Base-by-base conservation (phyloP, 805 yeast genomes). In the Tetrapisispora taiwanensis region DNA sequence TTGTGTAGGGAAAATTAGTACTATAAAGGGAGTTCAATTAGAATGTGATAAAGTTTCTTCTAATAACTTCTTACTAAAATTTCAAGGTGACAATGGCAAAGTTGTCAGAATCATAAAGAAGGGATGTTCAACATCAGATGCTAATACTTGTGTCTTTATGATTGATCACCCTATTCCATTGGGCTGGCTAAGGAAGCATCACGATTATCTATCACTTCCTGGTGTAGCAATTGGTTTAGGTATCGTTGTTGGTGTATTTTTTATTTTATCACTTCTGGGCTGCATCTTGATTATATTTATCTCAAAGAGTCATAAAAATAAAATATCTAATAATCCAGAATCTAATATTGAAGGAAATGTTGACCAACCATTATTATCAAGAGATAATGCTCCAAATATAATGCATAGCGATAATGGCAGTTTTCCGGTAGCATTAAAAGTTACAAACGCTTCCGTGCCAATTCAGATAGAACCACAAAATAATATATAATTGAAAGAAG, bases 141-240 rank as follows among this genome's bases (percentile, higher is more conserved):
- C 54, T 3, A 50, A 53, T 3, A 58, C 73, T 3, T 84, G 89
- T 49, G 72, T 84, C 1, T 78, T 81, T 49, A 56, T 81, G 2
- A 67, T 84, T 38, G 90, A 84, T 49, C 69, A 76, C 40, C 86
- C 89, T 1, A 65, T 84, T n/a, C 73, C 75, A 32, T 72, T 81
- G 20, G 58, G 61, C 1, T 84, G 94, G 92, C 58, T 81, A 6
- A 72, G 72, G 28, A 57, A 56, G n/a, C 66, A 62, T 56, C 70
- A 18, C 72, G 66, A 78, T 37, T 82, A 75, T 47, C 60, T 84
- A 20, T 81, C 74, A 48, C 62, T 84, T 31, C 88, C 92, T 6
- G 71, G 77, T 42, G 71, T 80, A 17, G 84, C 90, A 13, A 65
- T 83, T 28, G 79, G 79, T 0, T 60, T 83, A 24, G 95, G 92